Evolutionary conservation across 495 filamentous ascomycete species (phyloP).

Genomic region (Sabuloglossum arenarium): DNA sequence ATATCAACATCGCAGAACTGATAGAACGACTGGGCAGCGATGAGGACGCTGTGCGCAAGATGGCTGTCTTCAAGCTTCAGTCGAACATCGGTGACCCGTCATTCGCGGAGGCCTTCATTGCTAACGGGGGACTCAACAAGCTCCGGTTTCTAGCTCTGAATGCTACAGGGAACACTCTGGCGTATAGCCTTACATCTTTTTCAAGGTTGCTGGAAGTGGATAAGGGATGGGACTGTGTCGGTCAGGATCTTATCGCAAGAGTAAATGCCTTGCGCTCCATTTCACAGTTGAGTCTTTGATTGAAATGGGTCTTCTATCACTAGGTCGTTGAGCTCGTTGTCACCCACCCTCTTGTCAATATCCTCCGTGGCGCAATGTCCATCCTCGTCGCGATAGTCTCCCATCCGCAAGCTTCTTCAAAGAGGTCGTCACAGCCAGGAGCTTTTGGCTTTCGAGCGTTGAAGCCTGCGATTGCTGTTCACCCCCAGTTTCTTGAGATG

Average conservation of each 20-base stretch:
- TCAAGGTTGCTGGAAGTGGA: constrained; percentile 78
- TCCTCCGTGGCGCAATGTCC: constrained; percentile 87
- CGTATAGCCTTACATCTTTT: constrained; percentile 80
- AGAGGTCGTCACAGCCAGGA: constrained; percentile 23
- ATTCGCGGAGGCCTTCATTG: constrained; percentile 91
- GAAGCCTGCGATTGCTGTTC: constrained; percentile 74
- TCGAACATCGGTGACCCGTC: constrained; percentile 83
- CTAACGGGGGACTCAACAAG: constrained; percentile 62
- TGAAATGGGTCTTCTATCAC: background rate
- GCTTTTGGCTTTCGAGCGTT: constrained; percentile 72
- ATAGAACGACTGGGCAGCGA: constrained; percentile 48
- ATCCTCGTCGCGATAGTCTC: constrained; percentile 85
- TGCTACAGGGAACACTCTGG: constrained; percentile 79
- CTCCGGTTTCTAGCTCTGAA: constrained; percentile 64
- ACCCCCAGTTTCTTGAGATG: constrained; percentile 89
- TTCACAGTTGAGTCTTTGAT: background rate
- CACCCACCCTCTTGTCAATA: constrained; percentile 90
- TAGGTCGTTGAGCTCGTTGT: constrained; percentile 86
- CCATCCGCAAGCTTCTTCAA: constrained; percentile 38
- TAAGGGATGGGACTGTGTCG: constrained; percentile 82
- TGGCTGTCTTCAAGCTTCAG: constrained; percentile 97
- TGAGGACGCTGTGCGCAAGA: constrained; percentile 88
- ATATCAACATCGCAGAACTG: constrained; percentile 37
- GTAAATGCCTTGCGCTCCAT: constrained; percentile 20
- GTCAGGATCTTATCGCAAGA: constrained; percentile 44